These are phyloP conservation scores for Clavulina sp. DNA, from an alignment of 768 basidiomycete species.

Conservation along the genomic window DNA sequence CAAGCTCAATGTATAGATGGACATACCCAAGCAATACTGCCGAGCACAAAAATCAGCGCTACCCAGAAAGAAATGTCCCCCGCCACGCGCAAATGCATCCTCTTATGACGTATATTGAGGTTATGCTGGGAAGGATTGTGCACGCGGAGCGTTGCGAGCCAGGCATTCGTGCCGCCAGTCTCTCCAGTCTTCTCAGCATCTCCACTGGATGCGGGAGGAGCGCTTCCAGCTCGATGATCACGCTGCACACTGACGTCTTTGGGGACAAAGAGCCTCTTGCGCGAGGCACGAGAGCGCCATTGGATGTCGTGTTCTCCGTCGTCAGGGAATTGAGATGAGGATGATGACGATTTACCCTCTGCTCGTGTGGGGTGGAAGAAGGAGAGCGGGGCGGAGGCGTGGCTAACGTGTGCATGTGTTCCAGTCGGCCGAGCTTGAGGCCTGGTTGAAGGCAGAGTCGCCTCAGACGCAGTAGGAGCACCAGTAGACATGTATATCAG, in stretches of 20 bases:
- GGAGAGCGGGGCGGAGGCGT: too few species aligned
- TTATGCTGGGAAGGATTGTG: conserved; percentile 15
- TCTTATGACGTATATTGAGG: too few species aligned
- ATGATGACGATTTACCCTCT: too few species aligned
- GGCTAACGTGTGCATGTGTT: too few species aligned
- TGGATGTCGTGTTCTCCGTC: neutral
- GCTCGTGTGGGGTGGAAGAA: too few species aligned
- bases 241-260: neutral
- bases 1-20: neutral
- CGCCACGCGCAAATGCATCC: too few species aligned
- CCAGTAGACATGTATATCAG: too few species aligned
- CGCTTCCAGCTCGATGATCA: neutral
- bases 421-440: too few species aligned
- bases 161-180: neutral
- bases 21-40: conserved; percentile 31
- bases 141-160: conserved; percentile 9
- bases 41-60: conserved; percentile 23
- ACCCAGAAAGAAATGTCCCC: conserved; percentile 18
- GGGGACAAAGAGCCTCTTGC: neutral
- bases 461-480: too few species aligned
- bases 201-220: neutral
- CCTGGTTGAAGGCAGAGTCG: too few species aligned
- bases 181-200: neutral
- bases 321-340: too few species aligned
- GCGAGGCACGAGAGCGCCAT: conserved; percentile 6